Base-by-base conservation (phyloP, 495 filamentous ascomycete genomes). In the Lindgomyces ingoldianus region DNA sequence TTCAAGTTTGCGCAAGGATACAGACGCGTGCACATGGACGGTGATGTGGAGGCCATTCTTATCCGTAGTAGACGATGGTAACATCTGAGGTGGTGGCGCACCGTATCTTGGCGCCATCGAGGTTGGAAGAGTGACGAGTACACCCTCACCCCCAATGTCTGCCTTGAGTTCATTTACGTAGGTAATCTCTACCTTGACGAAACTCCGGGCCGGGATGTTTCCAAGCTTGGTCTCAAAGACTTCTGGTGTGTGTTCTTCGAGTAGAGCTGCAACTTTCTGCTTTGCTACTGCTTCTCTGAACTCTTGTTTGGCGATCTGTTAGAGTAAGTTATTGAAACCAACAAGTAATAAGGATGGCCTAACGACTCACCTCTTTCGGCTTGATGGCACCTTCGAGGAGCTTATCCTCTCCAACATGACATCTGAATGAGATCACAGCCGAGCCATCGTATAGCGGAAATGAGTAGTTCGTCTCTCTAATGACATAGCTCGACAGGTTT, bases 61-160 rank as follows among this genome's bases (percentile, higher is more conserved):
- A 1, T 6, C 51, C 24, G 19, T 49, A 33, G 51, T 8, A 6
- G 59, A 29, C 4, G 4, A 8, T 22, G 44, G 4, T 19, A n/a
- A 21, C 2, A 57, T 4, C 3, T 21, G 27, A n/a, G 54, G 0
- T 19, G 62, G 62, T 11, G 58, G 62, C 12, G 47, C 16, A 12
- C 73, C 73, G 56, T 75, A 75, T 45, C 73, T 21, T 0, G 73
- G 71, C 3, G 71, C 73, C 10, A 75, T 55, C 22, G 60, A 70
- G 1, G 69, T 73, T 21, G 73, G 73, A 42, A 75, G 56, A 11
- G 64, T 75, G 18, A 75, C 54, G 2, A 68, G 36, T 0, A 67
- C 22, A 0, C 67, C 72, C 25, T 67, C 64, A 0, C 59, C 60
- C 16, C 39, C 51, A 8, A 62, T 36, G 29, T 72, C 61, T 0